Conservation (phyloP, 2,329 filamentous ascomycete genomes). For the Delphinella strobiligena region DNA sequence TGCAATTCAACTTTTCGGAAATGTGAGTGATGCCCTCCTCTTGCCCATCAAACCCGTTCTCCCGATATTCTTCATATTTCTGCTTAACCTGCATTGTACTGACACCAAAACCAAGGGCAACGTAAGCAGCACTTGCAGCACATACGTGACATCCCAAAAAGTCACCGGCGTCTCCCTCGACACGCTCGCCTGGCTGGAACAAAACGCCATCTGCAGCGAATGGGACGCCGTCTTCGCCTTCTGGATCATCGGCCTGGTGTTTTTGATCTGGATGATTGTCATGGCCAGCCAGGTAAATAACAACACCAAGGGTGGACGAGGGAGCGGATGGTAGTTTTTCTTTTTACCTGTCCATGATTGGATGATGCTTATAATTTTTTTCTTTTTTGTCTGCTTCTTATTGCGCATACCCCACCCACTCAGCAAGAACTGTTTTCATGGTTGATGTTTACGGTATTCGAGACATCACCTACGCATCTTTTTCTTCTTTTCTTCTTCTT, state of each 20-base stretch:
- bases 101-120: conserved; percentile 28
- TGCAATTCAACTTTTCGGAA: conserved; percentile 47
- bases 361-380: no score
- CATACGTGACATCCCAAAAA: conserved; percentile 41
- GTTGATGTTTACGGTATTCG: no score
- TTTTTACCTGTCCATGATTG: no score
- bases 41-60: conserved; percentile 1
- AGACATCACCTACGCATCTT: no score
- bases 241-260: conserved; percentile 50
- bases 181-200: conserved; percentile 51
- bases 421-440: no score
- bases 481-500: no score
- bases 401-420: no score
- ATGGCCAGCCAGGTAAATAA: conserved; percentile 30
- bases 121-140: conserved; percentile 47
- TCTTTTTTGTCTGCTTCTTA: no score
- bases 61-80: not conserved
- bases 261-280: conserved; percentile 55
- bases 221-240: conserved; percentile 54
- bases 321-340: conserved; percentile 7
- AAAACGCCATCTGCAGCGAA: conserved; percentile 50
- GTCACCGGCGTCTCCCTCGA: conserved; percentile 37
- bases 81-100: not conserved
- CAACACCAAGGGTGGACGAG: conserved; percentile 4
- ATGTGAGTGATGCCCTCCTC: conserved; percentile 4